A percentile compares a stretch with the other conserved stretches of the same genome.
These are phyloP conservation scores for Cardamine chenopodiifolia DNA, from an alignment of 345 rosid genomes.

Conservation along the genomic window DNA sequence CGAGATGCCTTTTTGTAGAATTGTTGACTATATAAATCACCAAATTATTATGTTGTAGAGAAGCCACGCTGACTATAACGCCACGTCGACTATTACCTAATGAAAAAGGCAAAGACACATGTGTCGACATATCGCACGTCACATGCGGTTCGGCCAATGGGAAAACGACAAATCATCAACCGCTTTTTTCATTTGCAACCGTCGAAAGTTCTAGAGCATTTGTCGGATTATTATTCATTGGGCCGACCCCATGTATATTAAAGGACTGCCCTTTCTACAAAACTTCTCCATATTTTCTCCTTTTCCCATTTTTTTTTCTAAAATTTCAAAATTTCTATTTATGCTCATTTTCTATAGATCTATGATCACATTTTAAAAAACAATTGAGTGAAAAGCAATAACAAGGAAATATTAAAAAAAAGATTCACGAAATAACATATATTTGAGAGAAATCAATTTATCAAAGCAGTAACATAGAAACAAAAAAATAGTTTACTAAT, in stretches of 20 bases:
- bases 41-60: not conserved
- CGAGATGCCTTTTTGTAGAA: no score
- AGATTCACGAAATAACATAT: no score
- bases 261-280: not conserved
- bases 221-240: conserved; percentile 6
- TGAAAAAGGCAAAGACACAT: not conserved
- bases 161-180: conserved; percentile 2
- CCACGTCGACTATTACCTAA: conserved; percentile 19
- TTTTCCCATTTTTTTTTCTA: not conserved
- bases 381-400: no score
- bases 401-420: no score
- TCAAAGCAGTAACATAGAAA: not conserved
- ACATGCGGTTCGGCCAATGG: conserved; percentile 16
- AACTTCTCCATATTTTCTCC: not conserved
- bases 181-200: conserved; percentile 4
- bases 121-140: conserved; percentile 17
- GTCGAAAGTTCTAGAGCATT: conserved; percentile 8
- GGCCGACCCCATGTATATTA: not conserved
- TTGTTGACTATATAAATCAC: not conserved
- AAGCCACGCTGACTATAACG: not conserved
- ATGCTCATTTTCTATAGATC: not conserved
- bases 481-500: no score
- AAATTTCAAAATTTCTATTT: not conserved
- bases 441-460: not conserved
- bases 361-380: no score